These are phyloP conservation scores for Rutstroemia sp. DNA, from an alignment of 2,329 filamentous ascomycete genomes.

Conservation along the genomic window DNA sequence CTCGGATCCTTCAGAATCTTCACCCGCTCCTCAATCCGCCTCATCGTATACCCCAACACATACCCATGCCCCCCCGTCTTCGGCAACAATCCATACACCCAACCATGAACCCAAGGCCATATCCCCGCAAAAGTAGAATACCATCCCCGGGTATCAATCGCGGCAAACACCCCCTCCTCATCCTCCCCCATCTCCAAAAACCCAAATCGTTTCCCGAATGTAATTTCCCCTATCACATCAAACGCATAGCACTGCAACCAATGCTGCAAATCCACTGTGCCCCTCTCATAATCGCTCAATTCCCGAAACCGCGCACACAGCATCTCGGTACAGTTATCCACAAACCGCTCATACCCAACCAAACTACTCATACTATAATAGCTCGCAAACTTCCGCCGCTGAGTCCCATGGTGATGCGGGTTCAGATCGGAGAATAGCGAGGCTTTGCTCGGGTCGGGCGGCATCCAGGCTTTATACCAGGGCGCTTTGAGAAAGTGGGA, in stretches of 20 bases:
- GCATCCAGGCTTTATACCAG: slow-evolving; percentile 25
- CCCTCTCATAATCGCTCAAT: slow-evolving; percentile 25
- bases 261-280: slow-evolving; percentile 33
- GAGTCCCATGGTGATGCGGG: slow-evolving; percentile 31
- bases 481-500: slow-evolving; percentile 11
- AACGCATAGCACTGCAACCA: slow-evolving; percentile 43
- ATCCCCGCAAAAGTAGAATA: slow-evolving; percentile 37
- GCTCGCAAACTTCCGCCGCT: slow-evolving; percentile 35
- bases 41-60: slow-evolving; percentile 13
- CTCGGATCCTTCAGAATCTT: slow-evolving; percentile 12
- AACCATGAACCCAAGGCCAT: slow-evolving; percentile 34
- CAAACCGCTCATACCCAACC: slow-evolving; percentile 41
- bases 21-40: slow-evolving; percentile 16
- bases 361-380: slow-evolving; percentile 42
- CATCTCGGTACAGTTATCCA: slow-evolving; percentile 39
- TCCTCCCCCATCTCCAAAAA: slow-evolving; percentile 41
- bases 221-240: slow-evolving; percentile 46
- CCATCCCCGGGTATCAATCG: slow-evolving; percentile 30
- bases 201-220: slow-evolving; percentile 34
- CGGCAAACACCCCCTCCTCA: slow-evolving; percentile 35
- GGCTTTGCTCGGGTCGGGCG: slow-evolving; percentile 13
- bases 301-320: slow-evolving; percentile 34
- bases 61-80: slow-evolving; percentile 16
- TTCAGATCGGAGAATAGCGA: slow-evolving; percentile 31
- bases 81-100: slow-evolving; percentile 27